phyloP scores from a whole-genome alignment of 2,329 filamentous ascomycete species.

The Colletotrichum higginsianum region DNA sequence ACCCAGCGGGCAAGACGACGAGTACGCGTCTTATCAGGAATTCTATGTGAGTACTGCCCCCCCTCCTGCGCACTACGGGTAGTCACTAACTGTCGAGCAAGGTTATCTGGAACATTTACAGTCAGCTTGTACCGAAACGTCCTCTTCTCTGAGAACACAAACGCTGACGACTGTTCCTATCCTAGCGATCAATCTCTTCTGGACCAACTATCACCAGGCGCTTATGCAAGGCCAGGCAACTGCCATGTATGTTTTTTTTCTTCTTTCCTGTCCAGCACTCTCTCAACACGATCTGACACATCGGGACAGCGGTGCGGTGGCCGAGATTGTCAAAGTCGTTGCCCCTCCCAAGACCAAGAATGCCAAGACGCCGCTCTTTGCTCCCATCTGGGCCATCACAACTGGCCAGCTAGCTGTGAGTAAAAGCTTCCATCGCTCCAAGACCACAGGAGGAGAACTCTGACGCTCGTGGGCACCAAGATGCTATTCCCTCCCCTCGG shows the following conservation, averaged over 20 bases:
- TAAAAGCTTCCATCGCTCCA: background rate
- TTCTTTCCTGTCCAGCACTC: too few species aligned
- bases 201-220: slow-evolving; percentile 25
- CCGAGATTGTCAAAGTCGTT: slow-evolving; percentile 23
- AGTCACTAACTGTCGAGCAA: background rate
- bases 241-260: slow-evolving; percentile 1
- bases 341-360: background rate
- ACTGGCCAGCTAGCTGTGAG: slow-evolving; percentile 24
- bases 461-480: background rate
- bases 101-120: slow-evolving; percentile 33
- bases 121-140: background rate
- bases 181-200: slow-evolving; percentile 25
- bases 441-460: background rate
- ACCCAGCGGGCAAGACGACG: slow-evolving; percentile 16
- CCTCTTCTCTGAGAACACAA: too few species aligned
- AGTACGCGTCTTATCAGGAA: slow-evolving; percentile 13
- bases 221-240: slow-evolving; percentile 22
- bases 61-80: rapidly evolving
- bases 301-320: slow-evolving; percentile 8
- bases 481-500: slow-evolving; percentile 1
- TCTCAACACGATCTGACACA: background rate
- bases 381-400: slow-evolving; percentile 7
- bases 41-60: slow-evolving; percentile 15
- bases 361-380: background rate
- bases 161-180: background rate